phyloP scores from a whole-genome alignment of 805 yeast species.

The Wickerhamiella azyma region DNA sequence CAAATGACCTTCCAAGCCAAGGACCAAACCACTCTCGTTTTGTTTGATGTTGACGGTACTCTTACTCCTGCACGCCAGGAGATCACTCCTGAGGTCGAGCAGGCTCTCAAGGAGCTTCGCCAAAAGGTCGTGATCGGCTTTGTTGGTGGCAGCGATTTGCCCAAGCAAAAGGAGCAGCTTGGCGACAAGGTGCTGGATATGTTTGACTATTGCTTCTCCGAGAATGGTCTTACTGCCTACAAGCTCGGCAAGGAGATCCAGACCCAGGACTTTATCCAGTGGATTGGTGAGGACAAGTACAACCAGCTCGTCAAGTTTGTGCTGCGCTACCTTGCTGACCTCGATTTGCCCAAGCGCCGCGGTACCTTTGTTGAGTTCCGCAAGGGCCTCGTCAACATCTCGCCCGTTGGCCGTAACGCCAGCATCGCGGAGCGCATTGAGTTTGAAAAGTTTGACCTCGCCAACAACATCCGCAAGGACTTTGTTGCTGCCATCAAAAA shows the following conservation, averaged over 20 bases:
- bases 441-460: conserved; percentile 71
- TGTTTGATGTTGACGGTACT: conserved; percentile 97
- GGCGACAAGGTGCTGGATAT: conserved; percentile 62
- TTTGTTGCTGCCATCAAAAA: conserved; percentile 75
- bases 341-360: conserved; percentile 92
- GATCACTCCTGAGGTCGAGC: conserved; percentile 51
- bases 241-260: conserved; percentile 78
- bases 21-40: conserved; percentile 55
- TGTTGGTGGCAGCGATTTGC: conserved; percentile 93
- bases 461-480: conserved; percentile 66
- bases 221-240: conserved; percentile 97
- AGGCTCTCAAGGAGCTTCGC: conserved; percentile 59
- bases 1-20: conserved; percentile 22
- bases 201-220: conserved; percentile 93
- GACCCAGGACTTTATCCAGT: conserved; percentile 82
- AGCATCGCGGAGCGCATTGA: conserved; percentile 87
- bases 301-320: conserved; percentile 77
- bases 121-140: conserved; percentile 90
- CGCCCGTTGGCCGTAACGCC: conserved; percentile 98
- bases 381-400: conserved; percentile 97
- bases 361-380: conserved; percentile 98
- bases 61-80: conserved; percentile 89
- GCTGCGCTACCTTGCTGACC: conserved; percentile 65
- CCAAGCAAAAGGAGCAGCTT: conserved; percentile 91
- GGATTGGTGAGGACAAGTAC: conserved; percentile 94